Conservation (phyloP, 1,284 basidiomycete genomes). For the Ustilago cynodontis region DNA sequence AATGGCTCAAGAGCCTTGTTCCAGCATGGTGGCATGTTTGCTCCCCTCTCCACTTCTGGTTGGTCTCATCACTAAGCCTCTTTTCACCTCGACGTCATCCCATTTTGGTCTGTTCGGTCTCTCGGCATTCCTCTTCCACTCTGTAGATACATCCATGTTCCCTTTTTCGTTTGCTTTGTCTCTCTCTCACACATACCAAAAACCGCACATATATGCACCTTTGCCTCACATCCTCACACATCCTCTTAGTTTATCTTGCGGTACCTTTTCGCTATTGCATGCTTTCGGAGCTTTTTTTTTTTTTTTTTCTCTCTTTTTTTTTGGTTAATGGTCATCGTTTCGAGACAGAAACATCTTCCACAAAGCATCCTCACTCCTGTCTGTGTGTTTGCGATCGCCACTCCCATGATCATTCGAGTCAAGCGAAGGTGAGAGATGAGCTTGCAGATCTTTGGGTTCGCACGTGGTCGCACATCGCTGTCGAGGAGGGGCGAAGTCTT, state of each 20-base stretch:
- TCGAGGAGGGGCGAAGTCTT: too few relatives aligned
- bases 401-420: too few relatives aligned
- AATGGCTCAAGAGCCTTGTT: slow-evolving; percentile 39
- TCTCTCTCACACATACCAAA: slow-evolving; percentile 14
- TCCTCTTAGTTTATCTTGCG: neutral
- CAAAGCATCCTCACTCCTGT: too few relatives aligned
- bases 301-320: neutral
- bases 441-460: too few relatives aligned
- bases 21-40: slow-evolving; percentile 43
- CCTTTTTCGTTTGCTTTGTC: neutral
- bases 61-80: slow-evolving; percentile 21
- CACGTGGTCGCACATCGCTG: too few relatives aligned
- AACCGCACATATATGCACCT: neutral
- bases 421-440: too few relatives aligned
- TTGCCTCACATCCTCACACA: neutral
- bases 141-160: slow-evolving; percentile 14
- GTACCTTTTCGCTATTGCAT: neutral
- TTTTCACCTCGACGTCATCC: neutral
- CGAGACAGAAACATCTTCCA: too few relatives aligned
- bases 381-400: too few relatives aligned
- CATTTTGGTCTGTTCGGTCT: neutral
- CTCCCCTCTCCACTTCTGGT: slow-evolving; percentile 36
- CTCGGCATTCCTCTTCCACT: neutral
- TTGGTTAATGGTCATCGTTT: neutral
- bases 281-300: neutral